These are phyloP conservation scores for Malassezia pachydermatis DNA, from an alignment of 1,284 basidiomycete genomes.

Conservation along the genomic window DNA sequence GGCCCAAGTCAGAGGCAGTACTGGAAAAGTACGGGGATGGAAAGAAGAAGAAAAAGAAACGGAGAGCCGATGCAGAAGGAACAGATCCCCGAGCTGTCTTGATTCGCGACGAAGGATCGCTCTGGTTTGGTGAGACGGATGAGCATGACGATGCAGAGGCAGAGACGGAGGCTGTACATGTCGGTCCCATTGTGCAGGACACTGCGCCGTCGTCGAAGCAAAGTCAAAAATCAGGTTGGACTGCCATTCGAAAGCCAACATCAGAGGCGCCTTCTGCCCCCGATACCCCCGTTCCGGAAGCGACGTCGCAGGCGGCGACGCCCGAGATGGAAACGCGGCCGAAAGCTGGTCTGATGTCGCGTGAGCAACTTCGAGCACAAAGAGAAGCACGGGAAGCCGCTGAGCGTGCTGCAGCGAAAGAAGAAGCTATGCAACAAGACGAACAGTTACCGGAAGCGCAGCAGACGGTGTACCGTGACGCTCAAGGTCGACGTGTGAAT, in stretches of 20 bases:
- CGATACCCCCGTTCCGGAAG: slow-evolving; percentile 29
- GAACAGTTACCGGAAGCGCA: slow-evolving; percentile 57
- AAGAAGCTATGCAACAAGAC: slow-evolving; percentile 50
- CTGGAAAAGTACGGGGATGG: slow-evolving; percentile 57
- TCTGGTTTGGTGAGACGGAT: slow-evolving; percentile 16
- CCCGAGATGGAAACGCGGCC: neutral
- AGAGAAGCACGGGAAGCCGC: slow-evolving; percentile 16
- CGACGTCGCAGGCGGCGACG: slow-evolving; percentile 21
- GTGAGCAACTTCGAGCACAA: slow-evolving; percentile 14
- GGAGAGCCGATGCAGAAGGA: too few relatives aligned
- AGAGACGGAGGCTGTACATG: neutral
- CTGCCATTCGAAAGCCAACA: neutral
- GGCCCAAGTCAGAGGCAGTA: slow-evolving; percentile 90
- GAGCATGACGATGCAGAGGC: neutral
- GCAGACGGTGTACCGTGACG: slow-evolving; percentile 89
- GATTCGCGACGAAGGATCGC: slow-evolving; percentile 31
- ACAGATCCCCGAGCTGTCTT: slow-evolving; percentile 21
- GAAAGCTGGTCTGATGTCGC: slow-evolving; percentile 10
- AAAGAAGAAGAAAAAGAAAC: slow-evolving; percentile 59
- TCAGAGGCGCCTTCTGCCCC: slow-evolving; percentile 23
- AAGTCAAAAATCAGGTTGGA: neutral
- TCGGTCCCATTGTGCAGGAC: neutral
- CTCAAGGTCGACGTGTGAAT: slow-evolving; percentile 76
- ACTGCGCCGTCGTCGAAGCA: too few relatives aligned
- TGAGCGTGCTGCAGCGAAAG: slow-evolving; percentile 49